These are phyloP conservation scores for Eucalyptus cloeziana DNA, from an alignment of 345 rosid species.

Conservation along the genomic window DNA sequence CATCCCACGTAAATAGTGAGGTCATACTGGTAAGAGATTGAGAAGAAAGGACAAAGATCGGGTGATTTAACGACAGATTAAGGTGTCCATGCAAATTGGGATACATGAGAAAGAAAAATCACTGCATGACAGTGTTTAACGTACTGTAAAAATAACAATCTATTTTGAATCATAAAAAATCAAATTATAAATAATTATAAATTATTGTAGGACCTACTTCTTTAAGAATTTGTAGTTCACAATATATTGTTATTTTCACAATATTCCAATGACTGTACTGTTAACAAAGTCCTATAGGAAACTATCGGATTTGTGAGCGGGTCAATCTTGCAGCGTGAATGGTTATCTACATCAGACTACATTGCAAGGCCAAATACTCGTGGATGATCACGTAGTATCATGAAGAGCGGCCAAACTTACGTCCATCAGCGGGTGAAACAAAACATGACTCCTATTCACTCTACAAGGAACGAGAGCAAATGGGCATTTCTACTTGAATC, in stretches of 20 bases:
- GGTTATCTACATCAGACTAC: background rate
- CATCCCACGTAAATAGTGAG: too few relatives aligned
- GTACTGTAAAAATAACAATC: too few relatives aligned
- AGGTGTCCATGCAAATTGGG: background rate
- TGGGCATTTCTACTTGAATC: background rate
- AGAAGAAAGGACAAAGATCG: background rate
- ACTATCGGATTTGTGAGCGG: background rate
- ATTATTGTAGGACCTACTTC: fast-evolving
- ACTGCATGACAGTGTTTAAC: too few relatives aligned
- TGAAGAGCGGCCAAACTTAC: background rate
- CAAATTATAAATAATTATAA: too few relatives aligned
- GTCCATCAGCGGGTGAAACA: fast-evolving
- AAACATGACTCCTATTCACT: background rate
- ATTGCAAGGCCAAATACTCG: fast-evolving
- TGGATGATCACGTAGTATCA: fast-evolving
- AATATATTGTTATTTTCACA: too few relatives aligned
- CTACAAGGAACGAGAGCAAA: background rate
- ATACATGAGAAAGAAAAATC: too few relatives aligned
- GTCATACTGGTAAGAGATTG: background rate
- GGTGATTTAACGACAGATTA: background rate
- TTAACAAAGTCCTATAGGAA: too few relatives aligned
- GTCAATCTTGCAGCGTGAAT: fast-evolving
- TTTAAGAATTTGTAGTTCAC: fast-evolving
- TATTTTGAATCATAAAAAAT: fast-evolving
- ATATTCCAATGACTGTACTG: fast-evolving